Evolutionary conservation across 1,284 basidiomycete species (phyloP).

Genomic region (Pisolithus thermaeus): DNA sequence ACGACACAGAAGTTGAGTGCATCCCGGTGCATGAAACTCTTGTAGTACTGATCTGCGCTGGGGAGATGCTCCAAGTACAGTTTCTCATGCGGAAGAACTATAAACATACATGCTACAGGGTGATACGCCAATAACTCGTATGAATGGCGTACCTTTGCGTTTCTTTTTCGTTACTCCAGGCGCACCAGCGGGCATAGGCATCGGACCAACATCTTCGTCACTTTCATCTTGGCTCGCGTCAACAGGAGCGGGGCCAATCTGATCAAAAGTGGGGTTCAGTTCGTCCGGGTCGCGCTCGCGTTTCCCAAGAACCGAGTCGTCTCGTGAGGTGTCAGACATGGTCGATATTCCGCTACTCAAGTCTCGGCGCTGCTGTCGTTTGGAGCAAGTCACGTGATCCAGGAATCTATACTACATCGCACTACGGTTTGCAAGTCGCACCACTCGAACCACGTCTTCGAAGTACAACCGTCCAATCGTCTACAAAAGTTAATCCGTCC

Average conservation of each 20-base stretch:
- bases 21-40: conserved; percentile 98
- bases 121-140: conserved; percentile 25
- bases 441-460: no score
- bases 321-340: conserved; percentile 39
- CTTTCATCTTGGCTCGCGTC: conserved; percentile 34
- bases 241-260: conserved; percentile 5
- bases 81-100: conserved; percentile 71
- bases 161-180: conserved; percentile 54
- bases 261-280: background rate
- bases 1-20: conserved; percentile 85
- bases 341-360: background rate
- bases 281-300: conserved; percentile 43
- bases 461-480: no score
- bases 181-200: conserved; percentile 56
- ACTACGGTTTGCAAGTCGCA: no score
- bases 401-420: background rate
- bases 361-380: no score
- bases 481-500: no score
- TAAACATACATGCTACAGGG: conserved; percentile 26
- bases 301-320: conserved; percentile 55
- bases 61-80: conserved; percentile 92
- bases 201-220: conserved; percentile 72
- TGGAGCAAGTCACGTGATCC: no score
- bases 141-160: conserved; percentile 55
- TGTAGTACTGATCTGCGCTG: conserved; percentile 88